Base-by-base conservation (phyloP, 2,329 filamentous ascomycete species). In the Stagonosporopsis vannaccii region DNA sequence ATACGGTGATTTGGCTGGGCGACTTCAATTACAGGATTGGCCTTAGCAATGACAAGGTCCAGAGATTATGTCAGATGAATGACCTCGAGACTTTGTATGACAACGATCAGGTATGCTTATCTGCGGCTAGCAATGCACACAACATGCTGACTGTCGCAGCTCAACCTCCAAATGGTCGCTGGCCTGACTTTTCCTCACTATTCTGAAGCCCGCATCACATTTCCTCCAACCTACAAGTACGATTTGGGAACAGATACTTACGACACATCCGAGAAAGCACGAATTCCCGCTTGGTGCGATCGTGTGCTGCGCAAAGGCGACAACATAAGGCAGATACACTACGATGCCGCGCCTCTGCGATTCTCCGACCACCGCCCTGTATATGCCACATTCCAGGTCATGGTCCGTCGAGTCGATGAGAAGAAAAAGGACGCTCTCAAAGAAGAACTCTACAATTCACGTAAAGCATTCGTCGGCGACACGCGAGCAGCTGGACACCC, bases 11-110 rank as follows among this genome's bases (percentile, higher is more conserved):
- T 49, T 99, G 95, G 94, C 84, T 97, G 37, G 95, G 95, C 5
- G 95, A 99, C 75, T 99, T 99, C 81, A 99, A 99, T 73, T 99
- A 99, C 76, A 89, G 95, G 17, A 96, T 99, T 67, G 94, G 93
- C 1, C 82, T 98, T 54, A 84, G 84, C 40, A 87, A 91, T 62
- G 92, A 97, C 35, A 87, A 84, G 57, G 91, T 92, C 7, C 88
- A 90, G 63, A 84, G 87, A 28, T 79, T 96, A 9, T 86, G 97
- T 51, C 85, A 88, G 66, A 83, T 85, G 51, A 81, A 85, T 23
- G 89, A 97, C 68, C 81, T 96, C 11, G 90, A 89, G 52, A 88
- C 84, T 17, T 78, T 98, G 45, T 96, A 97, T 72, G 90, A 95
- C 59, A 96, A 97, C 68, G 94, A 98, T 70, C 93, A 97, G 81